Evolutionary conservation across 2,329 filamentous ascomycete species (phyloP).

Genomic region (Colletotrichum trifolii): DNA sequence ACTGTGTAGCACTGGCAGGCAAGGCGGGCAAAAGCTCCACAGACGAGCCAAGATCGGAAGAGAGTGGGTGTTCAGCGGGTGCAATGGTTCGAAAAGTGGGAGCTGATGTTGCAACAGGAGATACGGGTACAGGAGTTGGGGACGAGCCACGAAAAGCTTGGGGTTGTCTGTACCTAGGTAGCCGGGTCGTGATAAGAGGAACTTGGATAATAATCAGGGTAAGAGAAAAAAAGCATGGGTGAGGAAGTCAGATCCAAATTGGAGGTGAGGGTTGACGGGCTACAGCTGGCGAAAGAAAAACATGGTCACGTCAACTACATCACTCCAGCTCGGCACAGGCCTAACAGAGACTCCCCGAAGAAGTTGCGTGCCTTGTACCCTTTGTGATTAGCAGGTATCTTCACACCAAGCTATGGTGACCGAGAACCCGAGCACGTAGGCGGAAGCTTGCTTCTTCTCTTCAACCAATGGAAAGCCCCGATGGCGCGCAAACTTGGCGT

Average conservation of each 20-base stretch:
- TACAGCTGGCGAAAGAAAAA: not conserved
- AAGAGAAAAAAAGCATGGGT: no score
- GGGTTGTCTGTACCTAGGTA: not conserved
- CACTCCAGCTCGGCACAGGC: no score
- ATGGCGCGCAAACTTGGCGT: slow-evolving; percentile 31
- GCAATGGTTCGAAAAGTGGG: slow-evolving; percentile 20
- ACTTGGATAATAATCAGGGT: not conserved
- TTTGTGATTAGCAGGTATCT: no score
- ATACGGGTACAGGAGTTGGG: not conserved
- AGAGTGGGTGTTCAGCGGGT: slow-evolving; percentile 22
- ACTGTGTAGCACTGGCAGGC: slow-evolving; percentile 1
- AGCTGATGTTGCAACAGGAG: not conserved
- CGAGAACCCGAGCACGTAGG: slow-evolving; percentile 1
- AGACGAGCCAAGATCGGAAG: slow-evolving; percentile 32
- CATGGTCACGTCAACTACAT: not conserved
- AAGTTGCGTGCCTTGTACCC: no score
- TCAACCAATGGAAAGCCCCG: slow-evolving; percentile 17
- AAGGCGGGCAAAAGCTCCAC: slow-evolving; percentile 32
- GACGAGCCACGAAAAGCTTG: not conserved
- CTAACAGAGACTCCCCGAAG: no score
- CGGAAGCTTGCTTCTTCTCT: slow-evolving; percentile 28
- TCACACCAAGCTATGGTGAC: not conserved
- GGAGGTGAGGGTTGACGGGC: not conserved
- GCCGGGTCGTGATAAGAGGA: not conserved
- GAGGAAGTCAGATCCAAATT: no score